Evolutionary conservation across 805 yeast genomes (phyloP), one percentile per base, ranked within the genome.

Genomic region (Ogataea siamensis): DNA sequence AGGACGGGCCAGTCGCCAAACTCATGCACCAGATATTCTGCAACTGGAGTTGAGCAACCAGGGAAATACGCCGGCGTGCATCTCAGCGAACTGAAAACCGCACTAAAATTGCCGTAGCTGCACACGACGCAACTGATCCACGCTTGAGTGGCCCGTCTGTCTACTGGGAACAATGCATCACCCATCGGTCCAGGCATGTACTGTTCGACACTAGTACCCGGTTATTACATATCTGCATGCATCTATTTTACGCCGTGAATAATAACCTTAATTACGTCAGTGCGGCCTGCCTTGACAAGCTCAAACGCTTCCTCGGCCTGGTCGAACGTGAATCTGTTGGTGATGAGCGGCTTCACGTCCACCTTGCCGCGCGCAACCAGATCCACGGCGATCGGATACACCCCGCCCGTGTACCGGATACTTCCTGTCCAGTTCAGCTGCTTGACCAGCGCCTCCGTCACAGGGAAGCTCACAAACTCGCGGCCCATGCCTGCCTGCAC

Each of bases 401-500:
- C 95, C 42, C 86, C 83, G 51, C 74, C 77, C 30, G 77, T 77
- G 64, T 87, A 87, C 60, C 96, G 74, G 72, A 87, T 86, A 30
- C 81, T 74, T 14, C 96, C 96, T 50, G 71, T 77, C 53, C 83
- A 67, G 1, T 74, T 69, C 44, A 84, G 58, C 60, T 87, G 95
- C 53, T 78, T 83, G 45, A 74, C 74, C 28, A 80, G 73, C 37
- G 86, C 64, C 44, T 73, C 78, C 7, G 84, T 75, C 52, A 87
- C 75, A 40, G 95, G 95, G 73, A 87, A 80, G 16, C 45, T 42
- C 40, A 85, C 71, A 36, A 73, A 69, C 32, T 78, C 81, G 31
- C 73, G 76, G 16, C 94, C 91, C 78, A 84, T 84, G 28, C 95
- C 96, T 19, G 85, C 91, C 63, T 86, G 95, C 17, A 85, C 87